A percentile compares a stretch with the other conserved stretches of the same genome.
Conservation (phyloP, 768 basidiomycete species). For the Brasilioporus rufonigricans region DNA sequence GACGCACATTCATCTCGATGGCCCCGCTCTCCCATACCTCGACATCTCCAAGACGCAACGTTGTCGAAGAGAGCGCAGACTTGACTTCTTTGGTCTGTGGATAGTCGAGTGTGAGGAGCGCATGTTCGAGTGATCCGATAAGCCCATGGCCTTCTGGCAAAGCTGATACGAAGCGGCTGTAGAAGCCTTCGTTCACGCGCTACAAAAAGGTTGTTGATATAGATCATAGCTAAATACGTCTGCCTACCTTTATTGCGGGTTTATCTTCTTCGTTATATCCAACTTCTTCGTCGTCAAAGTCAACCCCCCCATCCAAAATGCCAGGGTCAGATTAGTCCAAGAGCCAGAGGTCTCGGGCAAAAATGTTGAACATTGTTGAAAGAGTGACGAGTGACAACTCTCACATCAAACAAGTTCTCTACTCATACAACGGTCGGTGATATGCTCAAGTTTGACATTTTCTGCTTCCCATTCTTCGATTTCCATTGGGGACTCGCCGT, state of each 20-base stretch:
- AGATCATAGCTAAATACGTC: not conserved
- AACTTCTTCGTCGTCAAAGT: constrained; percentile 77
- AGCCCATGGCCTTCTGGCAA: constrained; percentile 33
- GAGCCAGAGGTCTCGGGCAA: too few relatives aligned
- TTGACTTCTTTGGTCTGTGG: constrained; percentile 70
- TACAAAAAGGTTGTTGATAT: constrained; percentile 27
- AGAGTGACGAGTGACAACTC: not conserved
- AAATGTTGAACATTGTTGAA: too few relatives aligned
- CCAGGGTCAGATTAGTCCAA: constrained; percentile 4
- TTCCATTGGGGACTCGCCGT: constrained; percentile 75
- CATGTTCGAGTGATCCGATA: constrained; percentile 30
- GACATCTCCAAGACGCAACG: constrained; percentile 76
- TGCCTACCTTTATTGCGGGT: constrained; percentile 65
- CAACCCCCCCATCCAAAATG: constrained; percentile 63
- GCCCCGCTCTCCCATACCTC: constrained; percentile 66
- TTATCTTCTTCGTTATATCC: constrained; percentile 68
- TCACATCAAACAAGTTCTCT: not conserved
- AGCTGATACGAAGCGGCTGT: constrained; percentile 40
- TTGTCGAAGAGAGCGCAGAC: constrained; percentile 61
- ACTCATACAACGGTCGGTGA: constrained; percentile 70
- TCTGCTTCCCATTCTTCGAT: constrained; percentile 73
- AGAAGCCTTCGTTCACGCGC: constrained; percentile 78
- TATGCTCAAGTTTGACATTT: constrained; percentile 60
- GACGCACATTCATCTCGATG: constrained; percentile 68
- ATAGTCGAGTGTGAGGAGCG: constrained; percentile 26